Base-by-base conservation (phyloP, 108 stramenopile genomes). In the Cyclostephanos invisitatus region DNA sequence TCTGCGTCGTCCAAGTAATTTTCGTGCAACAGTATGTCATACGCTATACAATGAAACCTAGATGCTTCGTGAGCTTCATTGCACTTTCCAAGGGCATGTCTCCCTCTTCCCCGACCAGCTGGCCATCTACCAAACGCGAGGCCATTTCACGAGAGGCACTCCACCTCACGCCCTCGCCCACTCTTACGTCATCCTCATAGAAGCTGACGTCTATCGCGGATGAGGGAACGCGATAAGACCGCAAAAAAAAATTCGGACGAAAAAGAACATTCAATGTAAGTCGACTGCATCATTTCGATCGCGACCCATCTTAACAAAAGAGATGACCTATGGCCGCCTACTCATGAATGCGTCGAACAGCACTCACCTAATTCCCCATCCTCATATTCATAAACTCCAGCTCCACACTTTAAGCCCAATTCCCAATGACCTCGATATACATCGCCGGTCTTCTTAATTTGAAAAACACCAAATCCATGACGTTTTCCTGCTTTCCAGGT, bases 91-190 rank as follows among this genome's bases (percentile, higher is more conserved):
- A 42, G 25, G 62, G 18, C 51, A 76, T 53, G 24, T 35, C 75
- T 36, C 75, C 75, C 47, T 69, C 68, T 36, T 57, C 55, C 27
- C 75, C 75, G 1, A 69, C 46, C 7, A 76, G 25, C 38, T 64
- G 53, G 2, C 75, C 75, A 58, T 76, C 62, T 27, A 70, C 46
- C 21, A 76, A 28, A 28, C 75, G 50, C 7, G 75, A 76, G 0
- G 75, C 75, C 40, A 55, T 59, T 44, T 47, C 25, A 57, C 75
- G 60, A 64, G 53, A 61, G 22, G 75, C 63, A 22, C 44, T 69
- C 75, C 75, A 76, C n/a, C 75, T 49, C 37, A 76, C 75, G n/a
- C 75, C 75, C 14, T 76, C 75, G 14, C 75, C 75, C 27, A 64
- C 61, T 32, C 75, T 59, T 8, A 76, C 62, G 21, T 76, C 75